These are phyloP conservation scores for Pulveroboletus sp. DNA, from an alignment of 768 basidiomycete genomes.

Conservation along the genomic window DNA sequence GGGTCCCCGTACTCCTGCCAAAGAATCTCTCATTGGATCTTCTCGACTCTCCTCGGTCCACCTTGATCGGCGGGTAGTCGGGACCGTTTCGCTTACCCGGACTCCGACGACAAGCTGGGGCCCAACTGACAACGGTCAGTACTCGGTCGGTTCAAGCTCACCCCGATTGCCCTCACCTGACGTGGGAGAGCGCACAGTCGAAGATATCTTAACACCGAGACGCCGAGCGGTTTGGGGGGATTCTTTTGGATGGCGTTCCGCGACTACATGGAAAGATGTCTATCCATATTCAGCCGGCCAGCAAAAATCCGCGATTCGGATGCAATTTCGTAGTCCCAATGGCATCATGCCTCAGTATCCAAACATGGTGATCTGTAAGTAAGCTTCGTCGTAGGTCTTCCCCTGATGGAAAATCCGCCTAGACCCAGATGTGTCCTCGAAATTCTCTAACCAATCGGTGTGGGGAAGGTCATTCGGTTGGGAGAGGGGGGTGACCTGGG, in stretches of 20 bases:
- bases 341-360: conserved; percentile 22
- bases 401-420: background rate
- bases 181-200: conserved; percentile 45
- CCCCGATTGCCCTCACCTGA: conserved; percentile 54
- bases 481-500: conserved; percentile 14
- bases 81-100: conserved; percentile 51
- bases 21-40: conserved; percentile 38
- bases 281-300: conserved; percentile 14
- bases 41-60: conserved; percentile 50
- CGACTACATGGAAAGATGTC: conserved; percentile 19
- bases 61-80: conserved; percentile 45
- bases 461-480: conserved; percentile 23
- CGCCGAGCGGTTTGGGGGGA: conserved; percentile 18
- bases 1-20: conserved; percentile 48
- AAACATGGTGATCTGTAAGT: conserved; percentile 30
- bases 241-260: conserved; percentile 23
- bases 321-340: conserved; percentile 9
- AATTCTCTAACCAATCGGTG: background rate
- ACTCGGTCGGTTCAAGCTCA: conserved; percentile 32
- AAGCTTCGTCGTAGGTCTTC: background rate
- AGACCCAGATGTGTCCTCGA: conserved; percentile 34
- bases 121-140: conserved; percentile 40
- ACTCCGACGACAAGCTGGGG: conserved; percentile 45
- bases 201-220: conserved; percentile 9
- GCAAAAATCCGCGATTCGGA: background rate